phyloP scores from a whole-genome alignment of 2,329 filamentous ascomycete genomes.

The Xylariaceae sp. region DNA sequence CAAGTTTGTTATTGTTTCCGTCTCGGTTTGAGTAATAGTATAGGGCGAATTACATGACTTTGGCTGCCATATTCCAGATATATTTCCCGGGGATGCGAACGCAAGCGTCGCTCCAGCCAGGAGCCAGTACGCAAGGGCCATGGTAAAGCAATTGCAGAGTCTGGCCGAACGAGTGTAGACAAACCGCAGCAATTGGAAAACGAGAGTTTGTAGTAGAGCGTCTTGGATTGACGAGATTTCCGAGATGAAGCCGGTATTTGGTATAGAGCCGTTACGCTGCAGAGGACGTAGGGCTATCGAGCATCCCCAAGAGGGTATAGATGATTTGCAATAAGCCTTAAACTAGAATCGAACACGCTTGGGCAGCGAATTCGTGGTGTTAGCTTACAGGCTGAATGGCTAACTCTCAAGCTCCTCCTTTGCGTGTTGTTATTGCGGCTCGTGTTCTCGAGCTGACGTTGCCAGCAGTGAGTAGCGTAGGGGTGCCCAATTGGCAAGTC shows the following conservation, averaged over 20 bases:
- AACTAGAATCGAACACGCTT: not conserved
- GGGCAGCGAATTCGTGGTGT: not conserved
- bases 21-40: constrained; percentile 23
- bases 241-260: constrained; percentile 1
- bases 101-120: constrained; percentile 22
- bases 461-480: not conserved
- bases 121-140: constrained; percentile 22
- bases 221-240: constrained; percentile 1
- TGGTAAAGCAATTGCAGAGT: constrained; percentile 15
- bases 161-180: not conserved
- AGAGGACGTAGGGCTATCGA: not conserved
- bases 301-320: not conserved
- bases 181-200: not conserved
- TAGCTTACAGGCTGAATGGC: not conserved
- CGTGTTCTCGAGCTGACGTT: not conserved
- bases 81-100: constrained; percentile 18
- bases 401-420: not conserved
- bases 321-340: not conserved
- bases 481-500: not conserved
- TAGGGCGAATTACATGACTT: constrained; percentile 13
- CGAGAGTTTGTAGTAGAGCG: constrained; percentile 1
- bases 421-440: not conserved
- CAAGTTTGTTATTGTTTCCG: constrained; percentile 20
- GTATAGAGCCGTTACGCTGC: not conserved
- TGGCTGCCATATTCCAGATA: constrained; percentile 17